Evolutionary conservation across 257 asterid species (phyloP).

Genomic region (Nicotiana undulata): DNA sequence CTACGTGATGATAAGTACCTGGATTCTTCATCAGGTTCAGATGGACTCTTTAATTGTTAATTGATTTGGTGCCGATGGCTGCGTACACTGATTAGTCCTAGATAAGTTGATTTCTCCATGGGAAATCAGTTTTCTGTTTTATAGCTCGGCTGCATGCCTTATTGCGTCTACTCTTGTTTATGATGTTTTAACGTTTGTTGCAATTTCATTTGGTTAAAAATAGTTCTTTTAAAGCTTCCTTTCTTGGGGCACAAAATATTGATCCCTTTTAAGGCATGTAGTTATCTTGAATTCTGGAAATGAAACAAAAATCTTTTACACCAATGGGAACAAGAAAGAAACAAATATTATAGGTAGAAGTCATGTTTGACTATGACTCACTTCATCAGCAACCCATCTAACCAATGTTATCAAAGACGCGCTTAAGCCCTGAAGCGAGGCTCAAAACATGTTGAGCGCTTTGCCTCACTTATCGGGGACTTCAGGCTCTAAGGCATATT

Average conservation of each 20-base stretch:
- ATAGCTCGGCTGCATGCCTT: background rate
- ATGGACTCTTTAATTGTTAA: background rate
- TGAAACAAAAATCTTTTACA: background rate
- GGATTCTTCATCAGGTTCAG: background rate
- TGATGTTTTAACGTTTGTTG: background rate
- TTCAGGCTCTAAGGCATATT: too few species aligned
- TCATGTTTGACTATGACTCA: background rate
- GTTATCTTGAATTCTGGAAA: background rate
- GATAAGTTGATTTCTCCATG: background rate
- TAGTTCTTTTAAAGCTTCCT: background rate
- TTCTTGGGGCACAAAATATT: background rate
- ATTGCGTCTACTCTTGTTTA: background rate
- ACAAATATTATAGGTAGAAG: background rate
- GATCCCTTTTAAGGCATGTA: constrained; percentile 1
- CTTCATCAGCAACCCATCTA: background rate
- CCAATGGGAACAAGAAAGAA: background rate
- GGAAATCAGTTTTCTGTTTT: background rate
- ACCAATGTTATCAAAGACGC: too few species aligned
- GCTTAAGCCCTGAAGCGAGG: too few species aligned
- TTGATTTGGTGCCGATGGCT: background rate
- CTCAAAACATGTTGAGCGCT: too few species aligned
- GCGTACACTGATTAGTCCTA: background rate
- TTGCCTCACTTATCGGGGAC: too few species aligned
- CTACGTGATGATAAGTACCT: background rate
- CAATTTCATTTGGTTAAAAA: background rate